Evolutionary conservation across 177 flowering plant species (phyloP), one percentile per base, ranked within the genome.

Genomic region (Tripterygium wilfordii): DNA sequence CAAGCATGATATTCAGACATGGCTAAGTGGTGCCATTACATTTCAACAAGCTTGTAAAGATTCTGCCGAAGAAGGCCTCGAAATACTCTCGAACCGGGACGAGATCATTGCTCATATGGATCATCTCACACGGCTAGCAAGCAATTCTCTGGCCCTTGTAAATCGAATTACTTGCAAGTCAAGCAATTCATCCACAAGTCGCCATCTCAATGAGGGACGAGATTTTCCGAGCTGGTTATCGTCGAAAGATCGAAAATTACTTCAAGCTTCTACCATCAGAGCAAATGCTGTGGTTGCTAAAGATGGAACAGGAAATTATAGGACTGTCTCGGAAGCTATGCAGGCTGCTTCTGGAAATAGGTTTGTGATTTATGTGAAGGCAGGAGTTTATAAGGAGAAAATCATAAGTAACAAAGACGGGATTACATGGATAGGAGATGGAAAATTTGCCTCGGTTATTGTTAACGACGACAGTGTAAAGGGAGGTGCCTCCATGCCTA

Each of bases 11-110:
- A 56, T 82, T 40, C 83, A 77, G 51, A 73, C 89, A 54, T 82
- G 83, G 83, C 59, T 82, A 0, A 77, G 85, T 53, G 78, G 81
- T 2, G 79, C 68, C n/a, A n/a, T 82, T 35, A 75, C 85, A 9
- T 79, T 62, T 54, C 85, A 77, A 47, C 49, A 72, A 19, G 39
- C 76, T 2, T 82, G 89, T 64, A 72, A 64, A 56, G 89, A 82
- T 46, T 57, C 54, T 4, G 44, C 59, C 32, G 22, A 55, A n/a
- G n/a, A n/a, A 13, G 49, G 30, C 20, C 38, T 22, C 10, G 39
- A 21, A 15, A 37, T 30, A 32, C 43, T 31, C 38, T 33, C 71
- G 32, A 23, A 20, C 24, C 19, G 26, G 20, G 44, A 8, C 3
- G 31, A 53, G 4, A 56, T 65, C 9, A 60, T 72, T 37, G 3